These are phyloP conservation scores for Cyberlindnera suaveolens DNA, from an alignment of 805 yeast species.

Conservation along the genomic window DNA sequence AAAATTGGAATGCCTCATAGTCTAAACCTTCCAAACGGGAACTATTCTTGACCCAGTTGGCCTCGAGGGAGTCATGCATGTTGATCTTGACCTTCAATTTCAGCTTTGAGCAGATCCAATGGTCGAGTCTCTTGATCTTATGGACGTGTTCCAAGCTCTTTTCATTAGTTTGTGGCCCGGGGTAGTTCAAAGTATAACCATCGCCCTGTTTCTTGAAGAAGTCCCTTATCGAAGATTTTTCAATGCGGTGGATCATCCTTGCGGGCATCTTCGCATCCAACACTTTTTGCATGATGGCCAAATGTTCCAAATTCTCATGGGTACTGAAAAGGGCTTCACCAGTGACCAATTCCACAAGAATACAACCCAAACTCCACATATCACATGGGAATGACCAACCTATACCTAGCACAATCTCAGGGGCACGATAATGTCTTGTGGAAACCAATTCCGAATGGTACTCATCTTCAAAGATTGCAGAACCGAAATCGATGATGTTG, in stretches of 20 bases:
- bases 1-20: constrained; percentile 64
- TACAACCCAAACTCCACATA: constrained; percentile 95
- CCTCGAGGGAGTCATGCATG: constrained; percentile 15
- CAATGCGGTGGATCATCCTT: constrained; percentile 26
- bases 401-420: constrained; percentile 88
- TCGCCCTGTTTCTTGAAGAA: constrained; percentile 12
- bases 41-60: constrained; percentile 17
- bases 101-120: constrained; percentile 34
- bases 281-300: constrained; percentile 89
- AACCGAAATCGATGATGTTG: constrained; percentile 94
- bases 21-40: constrained; percentile 33
- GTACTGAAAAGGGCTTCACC: constrained; percentile 95
- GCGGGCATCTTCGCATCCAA: constrained; percentile 46
- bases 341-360: constrained; percentile 80
- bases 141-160: constrained; percentile 32
- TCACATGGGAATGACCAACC: constrained; percentile 98
- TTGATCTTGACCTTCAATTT: constrained; percentile 21
- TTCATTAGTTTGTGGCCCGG: constrained; percentile 33
- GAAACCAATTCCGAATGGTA: constrained; percentile 89
- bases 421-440: constrained; percentile 95
- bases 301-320: constrained; percentile 89
- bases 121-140: constrained; percentile 36
- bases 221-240: constrained; percentile 3
- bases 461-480: constrained; percentile 90
- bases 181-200: constrained; percentile 28